Evolutionary conservation across 2,329 filamentous ascomycete species (phyloP), one percentile per base, ranked within the genome.

Genomic region (Colletotrichum cordylinicola): DNA sequence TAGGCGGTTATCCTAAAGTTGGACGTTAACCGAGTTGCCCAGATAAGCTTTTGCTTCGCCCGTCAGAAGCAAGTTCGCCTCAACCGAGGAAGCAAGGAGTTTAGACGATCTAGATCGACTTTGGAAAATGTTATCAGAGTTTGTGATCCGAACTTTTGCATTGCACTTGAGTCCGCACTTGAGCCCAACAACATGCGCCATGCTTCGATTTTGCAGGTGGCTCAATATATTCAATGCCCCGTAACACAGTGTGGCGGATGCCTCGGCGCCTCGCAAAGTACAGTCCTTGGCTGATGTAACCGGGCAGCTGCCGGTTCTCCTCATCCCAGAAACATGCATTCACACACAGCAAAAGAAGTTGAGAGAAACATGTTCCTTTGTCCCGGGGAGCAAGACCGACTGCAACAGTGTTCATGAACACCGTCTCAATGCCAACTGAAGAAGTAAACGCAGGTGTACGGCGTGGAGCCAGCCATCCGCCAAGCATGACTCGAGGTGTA

Each of bases 111-210:
- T 33, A 27, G n/a, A 33, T 35, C 21, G 12, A 15, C n/a, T 2
- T 18, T 7, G 56, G n/a, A n/a, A 29, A 29, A 4, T 9, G 12
- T n/a, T 24, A 21, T 15, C 31, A 35, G 27, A 60, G 58, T 61
- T 15, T 2, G 0, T n/a, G 2, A 21, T 31, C 58, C 13, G 31
- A n/a, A 31, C 27, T 60, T 33, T n/a, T 60, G 56, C 9, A 60
- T 31, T 52, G 43, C 0, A 52, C 0, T 21, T 21, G 43, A 21
- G 1, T n/a, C 1, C 10, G 43, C 0, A 52, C 0, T 21, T 21
- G 43, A 21, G 1, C 43, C 1, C 10, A 4, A 13, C 0, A 21
- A 52, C 6, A 52, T 52, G 43, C 43, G n/a, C 43, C 43, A 52
- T 52, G 43, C 43, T 21, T 6, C 39, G 18, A 3, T 48, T 21